These are phyloP conservation scores for Didymella keratinophila DNA, from an alignment of 2,329 filamentous ascomycete species.

Conservation along the genomic window DNA sequence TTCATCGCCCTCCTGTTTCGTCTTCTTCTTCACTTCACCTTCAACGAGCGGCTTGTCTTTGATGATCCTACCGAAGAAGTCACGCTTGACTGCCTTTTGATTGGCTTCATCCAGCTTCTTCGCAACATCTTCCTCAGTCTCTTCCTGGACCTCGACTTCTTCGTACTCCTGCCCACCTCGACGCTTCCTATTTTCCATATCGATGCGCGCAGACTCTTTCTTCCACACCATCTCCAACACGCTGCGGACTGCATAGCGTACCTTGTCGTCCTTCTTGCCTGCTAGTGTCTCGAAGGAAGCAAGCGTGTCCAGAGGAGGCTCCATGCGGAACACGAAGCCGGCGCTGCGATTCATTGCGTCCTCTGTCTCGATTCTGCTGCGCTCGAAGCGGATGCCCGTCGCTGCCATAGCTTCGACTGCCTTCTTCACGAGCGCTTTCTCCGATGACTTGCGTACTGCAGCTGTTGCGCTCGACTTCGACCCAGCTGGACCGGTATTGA, in stretches of 20 bases:
- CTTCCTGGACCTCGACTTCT: constrained; percentile 25
- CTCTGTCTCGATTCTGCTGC: constrained; percentile 78
- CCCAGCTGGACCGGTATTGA: constrained; percentile 64
- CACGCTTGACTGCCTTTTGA: constrained; percentile 66
- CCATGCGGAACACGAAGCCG: constrained; percentile 91
- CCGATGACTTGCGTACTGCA: constrained; percentile 85
- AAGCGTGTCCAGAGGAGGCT: constrained; percentile 85
- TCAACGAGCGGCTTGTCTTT: constrained; percentile 53
- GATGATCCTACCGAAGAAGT: constrained; percentile 85
- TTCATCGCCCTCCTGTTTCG: constrained; percentile 53
- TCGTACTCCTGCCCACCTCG: constrained; percentile 45
- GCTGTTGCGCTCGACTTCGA: constrained; percentile 65
- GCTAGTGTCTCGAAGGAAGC: constrained; percentile 75
- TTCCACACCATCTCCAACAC: constrained; percentile 90
- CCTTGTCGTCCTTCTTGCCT: constrained; percentile 69
- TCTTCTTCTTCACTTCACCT: constrained; percentile 54
- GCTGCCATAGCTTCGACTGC: constrained; percentile 85
- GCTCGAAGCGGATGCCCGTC: constrained; percentile 81
- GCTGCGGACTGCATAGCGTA: constrained; percentile 91
- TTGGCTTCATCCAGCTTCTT: constrained; percentile 36
- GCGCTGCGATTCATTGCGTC: constrained; percentile 57
- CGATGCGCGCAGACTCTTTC: constrained; percentile 72
- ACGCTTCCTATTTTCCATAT: constrained; percentile 70
- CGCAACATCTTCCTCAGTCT: constrained; percentile 25
- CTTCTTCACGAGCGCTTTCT: constrained; percentile 80